Evolutionary conservation across 306 rosid species (phyloP).

Genomic region (Bauhinia variegata): DNA sequence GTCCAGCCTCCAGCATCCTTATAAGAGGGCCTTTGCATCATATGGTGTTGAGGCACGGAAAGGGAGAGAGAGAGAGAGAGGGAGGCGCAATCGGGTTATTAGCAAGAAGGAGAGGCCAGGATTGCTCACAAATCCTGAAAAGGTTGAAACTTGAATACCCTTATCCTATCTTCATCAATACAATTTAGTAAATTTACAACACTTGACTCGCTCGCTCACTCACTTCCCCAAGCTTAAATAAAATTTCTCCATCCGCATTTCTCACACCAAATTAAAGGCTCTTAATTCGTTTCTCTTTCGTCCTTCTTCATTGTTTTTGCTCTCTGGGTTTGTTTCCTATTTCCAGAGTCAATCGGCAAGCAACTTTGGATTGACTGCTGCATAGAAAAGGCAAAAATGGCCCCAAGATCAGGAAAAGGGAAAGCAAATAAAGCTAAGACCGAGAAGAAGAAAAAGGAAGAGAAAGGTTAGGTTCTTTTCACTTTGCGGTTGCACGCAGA

Average conservation of each 20-base stretch:
- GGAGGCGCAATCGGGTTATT: conserved; percentile 40
- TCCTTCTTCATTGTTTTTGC: no score
- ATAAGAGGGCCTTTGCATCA: no score
- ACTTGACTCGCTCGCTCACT: conserved; percentile 9
- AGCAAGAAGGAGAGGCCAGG: conserved; percentile 54
- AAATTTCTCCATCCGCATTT: no score
- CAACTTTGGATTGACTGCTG: neutral
- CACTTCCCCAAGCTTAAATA: no score
- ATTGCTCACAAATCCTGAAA: conserved; percentile 39
- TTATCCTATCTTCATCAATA: conserved; percentile 77
- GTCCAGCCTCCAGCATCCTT: no score
- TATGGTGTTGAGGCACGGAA: no score
- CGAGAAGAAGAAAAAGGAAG: conserved; percentile 97
- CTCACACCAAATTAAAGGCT: neutral
- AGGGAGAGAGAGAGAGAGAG: neutral
- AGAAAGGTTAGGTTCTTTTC: conserved; percentile 67
- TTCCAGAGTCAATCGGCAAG: no score
- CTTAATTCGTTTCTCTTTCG: neutral
- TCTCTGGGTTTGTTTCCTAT: no score
- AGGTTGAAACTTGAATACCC: no score
- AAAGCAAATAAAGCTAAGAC: conserved; percentile 72
- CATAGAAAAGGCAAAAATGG: no score
- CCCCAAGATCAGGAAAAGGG: conserved; percentile 84
- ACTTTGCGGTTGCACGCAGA: neutral
- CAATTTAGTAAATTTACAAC: conserved; percentile 32